Conservation (phyloP, 2,329 filamentous ascomycete genomes). For the Fusarium sublunatum region DNA sequence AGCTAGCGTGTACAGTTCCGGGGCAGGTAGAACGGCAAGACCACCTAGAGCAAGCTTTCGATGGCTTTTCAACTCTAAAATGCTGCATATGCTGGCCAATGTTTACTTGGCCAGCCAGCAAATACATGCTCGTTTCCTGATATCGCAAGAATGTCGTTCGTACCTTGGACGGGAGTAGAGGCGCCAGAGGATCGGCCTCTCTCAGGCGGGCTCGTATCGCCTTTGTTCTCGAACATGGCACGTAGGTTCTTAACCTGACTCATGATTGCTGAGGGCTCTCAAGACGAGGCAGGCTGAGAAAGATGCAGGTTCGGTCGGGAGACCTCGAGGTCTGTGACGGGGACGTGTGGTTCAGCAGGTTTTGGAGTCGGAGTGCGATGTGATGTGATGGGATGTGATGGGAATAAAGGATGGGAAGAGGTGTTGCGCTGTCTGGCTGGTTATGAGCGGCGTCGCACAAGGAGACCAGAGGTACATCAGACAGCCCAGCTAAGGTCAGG, state of each 20-base stretch:
- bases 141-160: conserved; percentile 27
- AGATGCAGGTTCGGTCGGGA: conserved; percentile 32
- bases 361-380: conserved; percentile 12
- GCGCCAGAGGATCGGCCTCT: conserved; percentile 75
- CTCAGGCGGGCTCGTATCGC: conserved; percentile 72
- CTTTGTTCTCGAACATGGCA: conserved; percentile 83
- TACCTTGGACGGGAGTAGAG: conserved; percentile 51
- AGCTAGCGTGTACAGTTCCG: conserved; percentile 35
- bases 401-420: conserved; percentile 29
- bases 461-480: conserved; percentile 35
- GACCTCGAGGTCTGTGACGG: conserved; percentile 38
- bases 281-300: conserved; percentile 38
- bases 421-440: conserved; percentile 36
- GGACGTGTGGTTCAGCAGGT: conserved; percentile 20
- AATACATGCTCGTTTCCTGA: conserved; percentile 19
- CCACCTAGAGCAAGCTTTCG: conserved; percentile 16
- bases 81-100: conserved; percentile 21
- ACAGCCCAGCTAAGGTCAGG: conserved; percentile 27
- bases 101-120: conserved; percentile 19
- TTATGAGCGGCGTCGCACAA: conserved; percentile 39
- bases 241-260: conserved; percentile 79
- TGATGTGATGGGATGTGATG: conserved; percentile 23
- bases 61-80: conserved; percentile 18
- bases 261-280: conserved; percentile 59
- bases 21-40: conserved; percentile 27